Base-by-base conservation (phyloP, 2,329 filamentous ascomycete species). In the Helicocarpus griseus region DNA sequence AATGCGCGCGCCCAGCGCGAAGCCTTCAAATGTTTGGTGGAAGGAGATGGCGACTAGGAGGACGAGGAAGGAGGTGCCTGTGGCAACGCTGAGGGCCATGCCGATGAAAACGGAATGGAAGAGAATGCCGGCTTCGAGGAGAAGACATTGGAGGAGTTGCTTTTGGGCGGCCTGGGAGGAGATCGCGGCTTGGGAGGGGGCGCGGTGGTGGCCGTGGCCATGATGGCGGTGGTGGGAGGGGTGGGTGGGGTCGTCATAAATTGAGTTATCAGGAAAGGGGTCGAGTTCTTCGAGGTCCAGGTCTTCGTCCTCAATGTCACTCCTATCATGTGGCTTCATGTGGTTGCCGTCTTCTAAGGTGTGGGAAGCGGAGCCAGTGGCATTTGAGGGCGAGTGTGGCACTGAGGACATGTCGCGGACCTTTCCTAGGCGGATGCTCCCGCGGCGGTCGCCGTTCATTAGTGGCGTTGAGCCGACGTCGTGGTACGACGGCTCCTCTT, bases 51-150 rank as follows among this genome's bases (percentile, higher is more conserved):
- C 87, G 28, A 90, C 76, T 0, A 93, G 74, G 56, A 93, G 86
- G 11, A 91, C 85, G 39, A 88, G 74, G 63, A 93, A 93, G 1
- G 85, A 81, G 0, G 86, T 84, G 0, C 87, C 87, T 0, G 86
- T 89, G 0, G 87, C 83, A 0, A 93, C 87, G 0, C 85, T 89
- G 28, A 93, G 77, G 3, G 87, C 86, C 86, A 91, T 90, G 55
- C 87, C 87, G 60, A 93, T 91, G 62, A 93, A 93, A 50, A 93
- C 77, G 62, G 82, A 87, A 71, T 93, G 87, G 64, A 91, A 91
- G 14, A 93, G 76, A 55, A 93, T 91, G 19, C 87, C 87, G 0
- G 86, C 86, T 69, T 91, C 87, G 2, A 93, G 78, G 22, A 93
- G 76, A 43, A 91, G 73, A 58, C 87, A 90, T 66, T 93, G 87